Percentiles rank a stretch among this genome's conserved stretches.
Conservation (phyloP, 768 basidiomycete species). For the Epithele typhae region DNA sequence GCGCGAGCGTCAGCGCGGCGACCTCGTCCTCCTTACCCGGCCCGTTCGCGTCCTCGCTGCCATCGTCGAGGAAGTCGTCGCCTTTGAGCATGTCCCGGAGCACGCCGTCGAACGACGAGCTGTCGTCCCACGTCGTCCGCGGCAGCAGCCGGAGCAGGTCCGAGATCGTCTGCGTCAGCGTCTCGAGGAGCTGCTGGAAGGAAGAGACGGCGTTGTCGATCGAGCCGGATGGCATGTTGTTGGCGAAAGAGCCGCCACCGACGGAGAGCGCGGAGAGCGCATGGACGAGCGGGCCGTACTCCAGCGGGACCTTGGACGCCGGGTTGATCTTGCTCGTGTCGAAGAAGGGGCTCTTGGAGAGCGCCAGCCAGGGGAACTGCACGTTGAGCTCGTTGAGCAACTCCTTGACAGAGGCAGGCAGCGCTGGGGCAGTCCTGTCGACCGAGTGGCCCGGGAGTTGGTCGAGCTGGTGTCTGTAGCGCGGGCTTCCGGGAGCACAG, state of each 20-base stretch:
- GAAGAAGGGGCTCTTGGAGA: slow-evolving; percentile 72
- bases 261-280: slow-evolving; percentile 84
- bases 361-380: slow-evolving; percentile 57
- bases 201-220: slow-evolving; percentile 88
- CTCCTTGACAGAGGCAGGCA: slow-evolving; percentile 51
- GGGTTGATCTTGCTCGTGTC: slow-evolving; percentile 67
- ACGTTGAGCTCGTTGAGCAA: slow-evolving; percentile 66
- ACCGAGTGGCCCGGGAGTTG: slow-evolving; percentile 61
- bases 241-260: slow-evolving; percentile 79
- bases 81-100: slow-evolving; percentile 86
- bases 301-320: slow-evolving; percentile 74
- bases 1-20: slow-evolving; percentile 73
- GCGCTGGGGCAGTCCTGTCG: slow-evolving; percentile 42
- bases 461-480: slow-evolving; percentile 44
- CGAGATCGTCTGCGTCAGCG: slow-evolving; percentile 85
- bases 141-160: slow-evolving; percentile 81
- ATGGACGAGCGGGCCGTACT: slow-evolving; percentile 82
- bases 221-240: slow-evolving; percentile 80
- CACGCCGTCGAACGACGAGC: slow-evolving; percentile 83
- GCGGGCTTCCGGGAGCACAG: slow-evolving; percentile 32
- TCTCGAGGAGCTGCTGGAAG: slow-evolving; percentile 86
- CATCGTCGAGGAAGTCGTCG: slow-evolving; percentile 80
- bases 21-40: slow-evolving; percentile 77
- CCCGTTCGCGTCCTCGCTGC: slow-evolving; percentile 53
- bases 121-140: slow-evolving; percentile 87